phyloP scores from a whole-genome alignment of 1,284 basidiomycete genomes.

The Pseudozyma hubeiensis region DNA sequence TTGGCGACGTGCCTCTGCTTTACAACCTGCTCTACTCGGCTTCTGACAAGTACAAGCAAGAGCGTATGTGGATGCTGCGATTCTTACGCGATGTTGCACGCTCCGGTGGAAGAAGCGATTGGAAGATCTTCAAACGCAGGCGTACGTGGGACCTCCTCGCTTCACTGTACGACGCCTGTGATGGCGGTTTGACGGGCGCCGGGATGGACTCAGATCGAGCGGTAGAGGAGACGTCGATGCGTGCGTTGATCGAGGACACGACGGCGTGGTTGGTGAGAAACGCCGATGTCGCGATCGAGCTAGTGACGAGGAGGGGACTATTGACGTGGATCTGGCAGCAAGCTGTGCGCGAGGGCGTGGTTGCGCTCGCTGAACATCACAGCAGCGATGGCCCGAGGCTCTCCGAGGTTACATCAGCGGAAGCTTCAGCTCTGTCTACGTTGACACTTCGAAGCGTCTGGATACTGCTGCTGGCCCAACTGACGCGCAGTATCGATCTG shows the following conservation, averaged over 20 bases:
- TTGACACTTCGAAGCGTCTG: slow-evolving; percentile 12
- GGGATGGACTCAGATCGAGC: slow-evolving; percentile 17
- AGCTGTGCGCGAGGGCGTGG: slow-evolving; percentile 31
- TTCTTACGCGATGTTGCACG: slow-evolving; percentile 84
- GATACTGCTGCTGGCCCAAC: slow-evolving; percentile 22
- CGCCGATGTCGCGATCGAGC: slow-evolving; percentile 43
- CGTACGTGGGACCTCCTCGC: slow-evolving; percentile 89
- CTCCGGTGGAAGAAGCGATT: slow-evolving; percentile 76
- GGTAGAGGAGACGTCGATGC: slow-evolving; percentile 36
- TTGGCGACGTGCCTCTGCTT: slow-evolving; percentile 82
- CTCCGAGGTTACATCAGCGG: not conserved
- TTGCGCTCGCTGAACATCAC: slow-evolving; percentile 16
- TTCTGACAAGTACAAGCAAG: slow-evolving; percentile 79
- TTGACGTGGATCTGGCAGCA: slow-evolving; percentile 57
- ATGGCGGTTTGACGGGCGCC: slow-evolving; percentile 66
- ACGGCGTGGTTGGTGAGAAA: slow-evolving; percentile 35
- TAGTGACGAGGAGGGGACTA: slow-evolving; percentile 45
- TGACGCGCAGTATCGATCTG: slow-evolving; percentile 26
- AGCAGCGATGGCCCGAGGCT: not conserved
- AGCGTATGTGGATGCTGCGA: slow-evolving; percentile 86
- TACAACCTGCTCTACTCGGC: slow-evolving; percentile 83
- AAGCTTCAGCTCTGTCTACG: not conserved
- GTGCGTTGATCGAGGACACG: slow-evolving; percentile 39
- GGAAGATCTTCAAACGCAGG: slow-evolving; percentile 81
- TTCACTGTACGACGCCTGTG: slow-evolving; percentile 77